A percentile compares a stretch with the other conserved stretches of the same genome.
phyloP scores from a whole-genome alignment of 2,329 filamentous ascomycete genomes.

The Ceratocystis eucalypticola region DNA sequence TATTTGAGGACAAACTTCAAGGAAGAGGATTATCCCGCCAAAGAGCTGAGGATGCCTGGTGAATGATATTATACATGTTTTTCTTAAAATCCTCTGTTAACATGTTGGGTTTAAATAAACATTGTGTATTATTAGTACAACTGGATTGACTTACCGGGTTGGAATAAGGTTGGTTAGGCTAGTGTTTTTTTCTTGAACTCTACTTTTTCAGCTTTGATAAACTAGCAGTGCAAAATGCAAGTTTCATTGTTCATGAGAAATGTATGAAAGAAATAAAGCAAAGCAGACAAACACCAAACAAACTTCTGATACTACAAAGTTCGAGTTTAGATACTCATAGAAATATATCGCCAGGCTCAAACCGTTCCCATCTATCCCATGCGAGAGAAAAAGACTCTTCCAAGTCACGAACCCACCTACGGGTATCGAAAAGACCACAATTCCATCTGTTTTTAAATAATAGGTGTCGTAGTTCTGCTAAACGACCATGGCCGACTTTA shows the following conservation, averaged over 20 bases:
- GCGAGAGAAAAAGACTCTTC: slow-evolving; percentile 80
- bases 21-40: slow-evolving; percentile 47
- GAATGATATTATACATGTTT: slow-evolving; percentile 28
- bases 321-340: slow-evolving; percentile 32
- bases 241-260: not conserved
- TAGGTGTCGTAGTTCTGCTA: slow-evolving; percentile 66
- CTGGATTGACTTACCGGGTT: too few relatives aligned
- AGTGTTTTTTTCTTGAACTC: too few relatives aligned
- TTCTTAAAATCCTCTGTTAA: slow-evolving; percentile 26
- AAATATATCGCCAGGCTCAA: slow-evolving; percentile 87
- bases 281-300: not conserved
- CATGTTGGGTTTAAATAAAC: not conserved
- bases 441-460: slow-evolving; percentile 74
- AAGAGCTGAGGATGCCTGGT: slow-evolving; percentile 55
- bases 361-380: slow-evolving; percentile 76
- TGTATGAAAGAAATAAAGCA: not conserved
- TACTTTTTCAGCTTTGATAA: too few relatives aligned
- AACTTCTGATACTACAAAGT: not conserved
- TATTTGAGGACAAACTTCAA: slow-evolving; percentile 49
- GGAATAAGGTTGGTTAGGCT: too few relatives aligned
- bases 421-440: slow-evolving; percentile 82
- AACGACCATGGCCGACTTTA: slow-evolving; percentile 48
- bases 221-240: too few relatives aligned
- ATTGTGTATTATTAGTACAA: not conserved
- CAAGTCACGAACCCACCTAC: slow-evolving; percentile 77